These are phyloP conservation scores for Starmerella sp. DNA, from an alignment of 805 yeast species.

Conservation along the genomic window DNA sequence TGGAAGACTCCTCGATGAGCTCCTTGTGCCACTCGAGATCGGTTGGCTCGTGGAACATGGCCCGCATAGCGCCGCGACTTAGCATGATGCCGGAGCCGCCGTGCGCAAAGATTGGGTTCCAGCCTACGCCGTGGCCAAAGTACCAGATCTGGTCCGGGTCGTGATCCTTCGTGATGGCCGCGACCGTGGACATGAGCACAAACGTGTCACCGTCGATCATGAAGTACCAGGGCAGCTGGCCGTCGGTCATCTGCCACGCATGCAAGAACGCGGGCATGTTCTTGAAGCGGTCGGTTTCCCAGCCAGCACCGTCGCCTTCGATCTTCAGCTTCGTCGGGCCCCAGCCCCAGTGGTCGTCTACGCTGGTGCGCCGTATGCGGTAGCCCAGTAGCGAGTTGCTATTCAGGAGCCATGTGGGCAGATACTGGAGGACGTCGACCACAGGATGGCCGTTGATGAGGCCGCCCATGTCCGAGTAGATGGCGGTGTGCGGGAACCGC, in stretches of 20 bases:
- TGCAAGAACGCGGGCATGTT: slow-evolving; percentile 31
- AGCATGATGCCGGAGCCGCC: slow-evolving; percentile 33
- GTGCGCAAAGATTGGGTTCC: slow-evolving; percentile 27
- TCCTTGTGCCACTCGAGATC: slow-evolving; percentile 3
- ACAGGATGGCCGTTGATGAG: slow-evolving; percentile 28
- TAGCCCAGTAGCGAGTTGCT: slow-evolving; percentile 21
- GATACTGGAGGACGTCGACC: slow-evolving; percentile 26
- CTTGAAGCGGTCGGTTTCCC: slow-evolving; percentile 32
- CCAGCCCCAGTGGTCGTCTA: slow-evolving; percentile 22
- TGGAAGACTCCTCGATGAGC: slow-evolving; percentile 19
- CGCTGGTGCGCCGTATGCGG: slow-evolving; percentile 22
- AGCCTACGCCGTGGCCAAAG: slow-evolving; percentile 25
- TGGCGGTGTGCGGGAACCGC: slow-evolving; percentile 26
- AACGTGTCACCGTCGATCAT: slow-evolving; percentile 33
- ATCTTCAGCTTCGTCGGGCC: slow-evolving; percentile 12
- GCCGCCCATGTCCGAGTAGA: slow-evolving; percentile 30
- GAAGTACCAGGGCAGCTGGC: slow-evolving; percentile 29
- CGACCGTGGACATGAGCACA: slow-evolving; percentile 25
- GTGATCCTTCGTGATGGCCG: slow-evolving; percentile 18
- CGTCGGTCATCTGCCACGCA: slow-evolving; percentile 25
- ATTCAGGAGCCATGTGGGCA: slow-evolving; percentile 21
- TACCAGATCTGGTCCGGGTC: slow-evolving; percentile 27
- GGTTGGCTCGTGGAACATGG: slow-evolving; percentile 20
- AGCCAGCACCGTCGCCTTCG: slow-evolving; percentile 21
- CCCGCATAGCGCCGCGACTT: slow-evolving; percentile 27